Conservation (phyloP, 2,329 filamentous ascomycete species). For the Phyllosticta capitalensis region DNA sequence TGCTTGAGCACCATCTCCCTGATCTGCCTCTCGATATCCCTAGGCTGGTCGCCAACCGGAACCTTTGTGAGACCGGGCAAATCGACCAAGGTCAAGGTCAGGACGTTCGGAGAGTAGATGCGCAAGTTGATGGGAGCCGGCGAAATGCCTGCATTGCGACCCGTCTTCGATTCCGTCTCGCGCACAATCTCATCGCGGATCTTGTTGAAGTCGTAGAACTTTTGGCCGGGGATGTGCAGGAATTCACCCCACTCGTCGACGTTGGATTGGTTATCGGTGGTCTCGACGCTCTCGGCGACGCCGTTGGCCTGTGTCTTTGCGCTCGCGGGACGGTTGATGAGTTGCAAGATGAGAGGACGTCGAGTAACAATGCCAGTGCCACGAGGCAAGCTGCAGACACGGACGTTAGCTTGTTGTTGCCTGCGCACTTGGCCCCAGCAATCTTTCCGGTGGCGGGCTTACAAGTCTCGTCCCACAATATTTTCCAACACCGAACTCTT, state of each 20-base stretch:
- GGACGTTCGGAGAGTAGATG: conserved; percentile 96
- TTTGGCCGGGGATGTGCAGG: conserved; percentile 91
- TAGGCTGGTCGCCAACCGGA: conserved; percentile 88
- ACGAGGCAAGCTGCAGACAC: conserved; percentile 66
- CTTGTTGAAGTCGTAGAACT: conserved; percentile 97
- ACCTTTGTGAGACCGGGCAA: conserved; percentile 94
- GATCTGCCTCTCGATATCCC: conserved; percentile 95
- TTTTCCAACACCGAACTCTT: conserved; percentile 99
- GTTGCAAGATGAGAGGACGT: conserved; percentile 89
- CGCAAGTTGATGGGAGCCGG: conserved; percentile 93
- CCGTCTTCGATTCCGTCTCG: conserved; percentile 94
- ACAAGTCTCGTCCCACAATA: conserved; percentile 98
- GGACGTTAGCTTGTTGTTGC: conserved; percentile 1
- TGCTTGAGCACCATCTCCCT: conserved; percentile 98
- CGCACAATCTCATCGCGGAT: conserved; percentile 95
- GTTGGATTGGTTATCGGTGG: conserved; percentile 80
- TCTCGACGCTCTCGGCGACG: conserved; percentile 54
- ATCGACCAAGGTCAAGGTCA: conserved; percentile 94
- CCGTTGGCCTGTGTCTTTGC: conserved; percentile 60
- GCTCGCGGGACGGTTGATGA: conserved; percentile 75
- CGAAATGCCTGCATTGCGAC: conserved; percentile 91
- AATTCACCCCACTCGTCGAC: conserved; percentile 98
- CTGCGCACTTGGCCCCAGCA: background rate
- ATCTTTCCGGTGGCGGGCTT: conserved; percentile 33
- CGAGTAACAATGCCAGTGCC: conserved; percentile 95